phyloP scores from a whole-genome alignment of 2,329 filamentous ascomycete species.

The Chaetomiaceae sp. region DNA sequence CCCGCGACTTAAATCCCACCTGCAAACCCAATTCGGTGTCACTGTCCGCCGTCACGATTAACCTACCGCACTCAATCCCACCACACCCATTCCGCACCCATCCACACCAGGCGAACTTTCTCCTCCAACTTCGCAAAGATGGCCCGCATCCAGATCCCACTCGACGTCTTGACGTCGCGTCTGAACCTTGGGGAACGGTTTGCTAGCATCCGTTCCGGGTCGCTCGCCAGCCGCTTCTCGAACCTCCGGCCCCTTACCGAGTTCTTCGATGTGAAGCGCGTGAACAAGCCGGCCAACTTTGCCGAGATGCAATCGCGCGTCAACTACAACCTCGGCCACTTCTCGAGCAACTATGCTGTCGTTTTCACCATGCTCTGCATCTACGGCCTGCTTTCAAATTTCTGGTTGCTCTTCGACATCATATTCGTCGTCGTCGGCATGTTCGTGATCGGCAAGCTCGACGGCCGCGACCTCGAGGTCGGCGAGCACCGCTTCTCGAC shows the following conservation, averaged over 20 bases:
- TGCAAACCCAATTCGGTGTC: constrained; percentile 1
- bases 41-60: not conserved
- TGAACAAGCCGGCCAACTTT: constrained; percentile 93
- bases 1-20: not conserved
- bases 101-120: too few relatives aligned
- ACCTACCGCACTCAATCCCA: not conserved
- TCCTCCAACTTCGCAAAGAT: constrained; percentile 48
- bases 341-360: constrained; percentile 96
- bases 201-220: constrained; percentile 73
- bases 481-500: constrained; percentile 78
- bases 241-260: constrained; percentile 88
- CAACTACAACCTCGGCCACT: constrained; percentile 83
- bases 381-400: constrained; percentile 89
- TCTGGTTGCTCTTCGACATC: constrained; percentile 85
- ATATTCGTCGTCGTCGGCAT: constrained; percentile 80
- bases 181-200: constrained; percentile 84
- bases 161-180: constrained; percentile 86
- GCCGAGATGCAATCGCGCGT: constrained; percentile 43
- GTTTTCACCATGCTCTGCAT: constrained; percentile 94
- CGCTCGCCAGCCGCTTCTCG: constrained; percentile 76
- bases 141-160: constrained; percentile 86
- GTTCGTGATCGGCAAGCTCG: constrained; percentile 86
- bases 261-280: constrained; percentile 91
- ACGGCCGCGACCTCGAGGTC: constrained; percentile 82
- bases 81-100: not conserved